Base-by-base conservation (phyloP, 2,329 filamentous ascomycete genomes). In the Microsporum ferrugineum region DNA sequence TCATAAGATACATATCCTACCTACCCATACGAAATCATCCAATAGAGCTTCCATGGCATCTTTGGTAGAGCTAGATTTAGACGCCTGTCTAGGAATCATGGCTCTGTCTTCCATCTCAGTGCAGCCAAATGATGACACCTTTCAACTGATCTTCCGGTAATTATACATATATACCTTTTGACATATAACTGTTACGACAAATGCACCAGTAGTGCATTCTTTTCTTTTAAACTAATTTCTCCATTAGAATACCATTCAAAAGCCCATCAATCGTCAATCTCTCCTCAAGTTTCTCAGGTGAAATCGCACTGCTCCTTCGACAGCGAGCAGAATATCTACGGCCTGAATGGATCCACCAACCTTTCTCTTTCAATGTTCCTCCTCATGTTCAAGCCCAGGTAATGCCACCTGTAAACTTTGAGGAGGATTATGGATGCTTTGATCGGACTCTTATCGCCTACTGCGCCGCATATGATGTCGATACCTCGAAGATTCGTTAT, bases 371-470 rank as follows among this genome's bases (percentile, higher is more conserved):
- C 65, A 77, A 79, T 58, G 84, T 84, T 5, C 85, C 86, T 3
- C 73, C 75, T 17, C 76, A 79, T 51, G 72, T 85, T 12, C 77
- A 82, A 14, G 79, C 84, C 45, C 72, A 80, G 36, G 71, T 78
- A 34, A 71, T 75, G 43, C 76, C 77, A 2, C 74, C 77, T 1
- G 75, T 80, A 2, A 72, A 77, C 33, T 69, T 79, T 1, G 78
- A 81, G 49, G 79, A 82, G 60, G 85, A 87, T 62, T 84, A 82
- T 60, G 74, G 85, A 62, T 80, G 82, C 66, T 82, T 89, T 67
- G 84, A 88, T 65, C 79, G 85, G 38, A 88, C 86, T 1, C 71
- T 89, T 36, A 82, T 82, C 56, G 86, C 85, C 38, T 88, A 88
- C 68, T 88, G 85, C 68, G 78, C 86, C 47, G 85, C 84, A 23